These are phyloP conservation scores for Kickxella alabastrina DNA, from an alignment of 192 early-diverging fungal species.

Conservation along the genomic window DNA sequence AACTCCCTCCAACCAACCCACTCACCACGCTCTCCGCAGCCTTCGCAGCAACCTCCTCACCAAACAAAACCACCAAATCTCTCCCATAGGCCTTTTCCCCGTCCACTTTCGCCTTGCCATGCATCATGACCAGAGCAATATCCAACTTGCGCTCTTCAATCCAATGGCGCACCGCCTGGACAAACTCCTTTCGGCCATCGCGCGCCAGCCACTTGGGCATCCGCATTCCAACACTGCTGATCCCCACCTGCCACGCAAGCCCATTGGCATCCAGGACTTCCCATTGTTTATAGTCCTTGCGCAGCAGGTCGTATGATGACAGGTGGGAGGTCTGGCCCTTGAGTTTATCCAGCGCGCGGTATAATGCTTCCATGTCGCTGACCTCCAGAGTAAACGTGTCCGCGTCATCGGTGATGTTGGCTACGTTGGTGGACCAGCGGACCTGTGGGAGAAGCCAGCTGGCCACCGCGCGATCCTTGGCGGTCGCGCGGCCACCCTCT, in stretches of 20 bases:
- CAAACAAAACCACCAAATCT: constrained; percentile 27
- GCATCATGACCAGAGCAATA: constrained; percentile 43
- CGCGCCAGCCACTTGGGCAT: constrained; percentile 48
- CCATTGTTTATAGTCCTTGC: constrained; percentile 56
- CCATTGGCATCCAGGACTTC: constrained; percentile 8
- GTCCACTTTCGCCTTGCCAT: constrained; percentile 31
- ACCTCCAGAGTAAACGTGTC: constrained; percentile 9
- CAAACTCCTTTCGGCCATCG: constrained; percentile 18
- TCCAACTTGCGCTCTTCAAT: constrained; percentile 21
- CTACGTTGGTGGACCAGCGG: constrained; percentile 6
- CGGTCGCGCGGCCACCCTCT: constrained; percentile 20
- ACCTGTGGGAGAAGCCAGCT: constrained; percentile 29
- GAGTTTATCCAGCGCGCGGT: constrained; percentile 26
- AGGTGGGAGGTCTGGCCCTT: constrained; percentile 37
- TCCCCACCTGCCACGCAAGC: constrained; percentile 24
- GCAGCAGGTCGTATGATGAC: constrained; percentile 30
- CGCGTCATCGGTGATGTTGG: not conserved
- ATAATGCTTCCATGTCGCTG: constrained; percentile 13
- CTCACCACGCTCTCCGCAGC: too few relatives aligned
- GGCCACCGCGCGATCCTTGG: constrained; percentile 15
- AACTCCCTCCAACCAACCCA: too few relatives aligned
- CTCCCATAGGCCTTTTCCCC: constrained; percentile 31
- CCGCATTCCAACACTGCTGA: constrained; percentile 42
- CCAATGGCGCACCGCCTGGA: constrained; percentile 20
- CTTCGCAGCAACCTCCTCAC: too few relatives aligned